Percentiles rank a stretch among this genome's conserved stretches.
Evolutionary conservation across 129 eudicot species (phyloP).

Genomic region (Tagetes erecta): DNA sequence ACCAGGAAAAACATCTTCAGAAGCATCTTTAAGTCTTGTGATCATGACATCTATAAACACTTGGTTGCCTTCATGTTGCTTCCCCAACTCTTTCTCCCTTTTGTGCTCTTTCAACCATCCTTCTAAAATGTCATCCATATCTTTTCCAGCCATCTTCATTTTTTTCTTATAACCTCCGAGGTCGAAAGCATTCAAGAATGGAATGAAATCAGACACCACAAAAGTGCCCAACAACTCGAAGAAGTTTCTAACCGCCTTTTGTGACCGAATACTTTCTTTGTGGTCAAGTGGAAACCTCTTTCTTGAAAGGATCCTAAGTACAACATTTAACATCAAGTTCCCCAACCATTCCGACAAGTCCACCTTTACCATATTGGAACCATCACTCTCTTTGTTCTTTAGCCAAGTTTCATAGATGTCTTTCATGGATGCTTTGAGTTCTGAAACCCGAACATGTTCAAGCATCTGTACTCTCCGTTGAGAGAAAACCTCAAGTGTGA

Average conservation of each 20-base stretch:
- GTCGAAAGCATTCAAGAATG: slow-evolving; percentile 30
- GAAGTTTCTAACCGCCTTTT: not conserved
- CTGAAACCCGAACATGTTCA: slow-evolving; percentile 23
- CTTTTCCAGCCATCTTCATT: slow-evolving; percentile 33
- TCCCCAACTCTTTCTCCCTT: not conserved
- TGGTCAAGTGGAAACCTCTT: slow-evolving; percentile 10
- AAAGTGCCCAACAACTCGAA: slow-evolving; percentile 36
- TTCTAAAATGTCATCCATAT: slow-evolving; percentile 29
- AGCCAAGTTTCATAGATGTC: slow-evolving; percentile 23
- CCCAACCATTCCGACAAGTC: slow-evolving; percentile 31
- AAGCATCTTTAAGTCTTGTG: slow-evolving; percentile 17
- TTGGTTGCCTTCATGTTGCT: slow-evolving; percentile 1
- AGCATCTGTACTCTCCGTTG: slow-evolving; percentile 15
- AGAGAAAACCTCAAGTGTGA: slow-evolving; percentile 25
- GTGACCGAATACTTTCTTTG: not conserved
- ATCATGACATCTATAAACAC: slow-evolving; percentile 35
- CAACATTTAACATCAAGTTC: not conserved
- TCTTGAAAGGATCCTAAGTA: slow-evolving; percentile 19
- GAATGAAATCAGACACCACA: slow-evolving; percentile 41
- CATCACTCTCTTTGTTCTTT: not conserved
- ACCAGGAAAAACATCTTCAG: slow-evolving; percentile 2
- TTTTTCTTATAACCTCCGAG: slow-evolving; percentile 28
- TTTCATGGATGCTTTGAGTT: slow-evolving; percentile 21
- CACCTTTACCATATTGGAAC: slow-evolving; percentile 11
- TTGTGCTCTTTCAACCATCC: slow-evolving; percentile 39